Conservation (phyloP, 257 asterid species). For the Verbascum thapsus region DNA sequence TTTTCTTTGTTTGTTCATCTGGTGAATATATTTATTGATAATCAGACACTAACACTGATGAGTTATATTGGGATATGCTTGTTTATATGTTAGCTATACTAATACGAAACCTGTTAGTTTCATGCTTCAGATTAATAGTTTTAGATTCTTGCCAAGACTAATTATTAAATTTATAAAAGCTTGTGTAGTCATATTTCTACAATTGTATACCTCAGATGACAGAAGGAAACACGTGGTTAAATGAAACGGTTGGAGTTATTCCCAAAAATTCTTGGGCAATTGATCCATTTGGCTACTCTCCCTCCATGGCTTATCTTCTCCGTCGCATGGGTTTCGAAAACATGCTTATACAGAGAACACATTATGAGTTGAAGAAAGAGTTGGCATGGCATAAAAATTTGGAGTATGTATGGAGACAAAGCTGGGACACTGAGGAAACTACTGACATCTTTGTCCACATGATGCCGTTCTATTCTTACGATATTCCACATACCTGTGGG, state of each 20-base stretch:
- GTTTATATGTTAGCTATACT: conserved; percentile 15
- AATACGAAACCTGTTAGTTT: neutral
- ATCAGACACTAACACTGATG: conserved; percentile 11
- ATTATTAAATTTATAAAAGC: conserved; percentile 11
- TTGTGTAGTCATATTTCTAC: conserved; percentile 22
- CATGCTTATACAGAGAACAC: conserved; percentile 99
- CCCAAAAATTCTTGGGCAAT: conserved; percentile 96
- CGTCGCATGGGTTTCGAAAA: conserved; percentile 99
- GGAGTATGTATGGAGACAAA: conserved; percentile 95
- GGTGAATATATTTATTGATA: conserved; percentile 19
- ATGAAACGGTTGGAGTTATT: conserved; percentile 90
- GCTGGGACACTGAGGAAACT: conserved; percentile 95
- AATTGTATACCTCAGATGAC: conserved; percentile 57
- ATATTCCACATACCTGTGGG: conserved; percentile 99
- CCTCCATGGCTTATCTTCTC: conserved; percentile 98
- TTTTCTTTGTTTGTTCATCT: conserved; percentile 21
- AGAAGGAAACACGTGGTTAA: conserved; percentile 97
- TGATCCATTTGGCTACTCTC: conserved; percentile 97
- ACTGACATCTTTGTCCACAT: conserved; percentile 99
- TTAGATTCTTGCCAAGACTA: neutral
- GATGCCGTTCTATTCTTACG: conserved; percentile 99
- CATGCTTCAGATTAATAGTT: conserved; percentile 12
- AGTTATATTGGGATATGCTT: conserved; percentile 1
- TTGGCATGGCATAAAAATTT: conserved; percentile 73
- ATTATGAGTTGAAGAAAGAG: conserved; percentile 95